phyloP scores from a whole-genome alignment of 1,139 yeast genomes.

The Candida sanyaensis region DNA sequence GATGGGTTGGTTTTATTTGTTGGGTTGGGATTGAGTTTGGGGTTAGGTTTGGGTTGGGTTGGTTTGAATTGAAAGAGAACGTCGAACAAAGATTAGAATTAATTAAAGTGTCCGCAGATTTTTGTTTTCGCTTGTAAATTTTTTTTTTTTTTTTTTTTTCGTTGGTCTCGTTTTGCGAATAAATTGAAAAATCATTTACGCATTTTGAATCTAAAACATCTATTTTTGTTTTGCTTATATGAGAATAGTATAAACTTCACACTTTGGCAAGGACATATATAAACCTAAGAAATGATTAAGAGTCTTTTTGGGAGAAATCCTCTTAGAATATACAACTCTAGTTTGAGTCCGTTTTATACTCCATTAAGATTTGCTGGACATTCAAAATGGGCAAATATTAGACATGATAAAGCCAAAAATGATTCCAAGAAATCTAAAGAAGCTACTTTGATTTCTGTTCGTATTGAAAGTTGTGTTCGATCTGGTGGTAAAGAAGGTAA shows the following conservation, averaged over 20 bases:
- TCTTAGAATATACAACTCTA: neutral
- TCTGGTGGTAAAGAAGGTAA: slow-evolving; percentile 59
- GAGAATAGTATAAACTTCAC: neutral
- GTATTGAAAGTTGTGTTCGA: slow-evolving; percentile 74
- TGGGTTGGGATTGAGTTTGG: slow-evolving; percentile 15
- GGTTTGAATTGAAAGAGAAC: neutral
- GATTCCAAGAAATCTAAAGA: slow-evolving; percentile 76
- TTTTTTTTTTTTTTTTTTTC: too few relatives aligned
- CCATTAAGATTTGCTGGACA: slow-evolving; percentile 59
- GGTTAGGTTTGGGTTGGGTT: too few relatives aligned
- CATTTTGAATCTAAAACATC: too few relatives aligned
- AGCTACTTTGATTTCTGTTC: slow-evolving; percentile 71
- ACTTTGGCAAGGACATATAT: neutral
- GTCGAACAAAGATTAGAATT: neutral
- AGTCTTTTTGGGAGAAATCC: neutral
- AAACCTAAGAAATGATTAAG: slow-evolving; percentile 1
- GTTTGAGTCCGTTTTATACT: neutral
- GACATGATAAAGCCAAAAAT: slow-evolving; percentile 91
- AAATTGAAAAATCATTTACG: too few relatives aligned
- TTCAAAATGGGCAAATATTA: slow-evolving; percentile 93
- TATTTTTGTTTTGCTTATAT: too few relatives aligned
- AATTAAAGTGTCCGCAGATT: too few relatives aligned
- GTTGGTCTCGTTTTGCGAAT: too few relatives aligned
- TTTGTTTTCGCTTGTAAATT: too few relatives aligned
- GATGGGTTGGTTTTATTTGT: neutral